Percentiles rank a stretch among this genome's conserved stretches.
Conservation (phyloP, 2,329 filamentous ascomycete species). For the Ramularia collo-cygni region DNA sequence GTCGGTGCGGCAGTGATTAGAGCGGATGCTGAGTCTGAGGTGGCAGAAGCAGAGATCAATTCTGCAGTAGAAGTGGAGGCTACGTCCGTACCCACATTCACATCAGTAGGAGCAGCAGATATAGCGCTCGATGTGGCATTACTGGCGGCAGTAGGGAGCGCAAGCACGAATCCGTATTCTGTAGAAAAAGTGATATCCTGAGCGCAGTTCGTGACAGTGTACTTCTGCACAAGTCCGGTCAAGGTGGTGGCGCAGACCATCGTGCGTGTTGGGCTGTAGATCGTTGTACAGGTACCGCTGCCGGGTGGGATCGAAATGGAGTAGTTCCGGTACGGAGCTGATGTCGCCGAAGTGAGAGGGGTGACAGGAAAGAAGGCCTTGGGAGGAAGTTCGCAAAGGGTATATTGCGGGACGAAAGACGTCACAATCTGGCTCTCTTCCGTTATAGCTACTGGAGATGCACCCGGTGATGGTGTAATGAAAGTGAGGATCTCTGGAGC, state of each 20-base stretch:
- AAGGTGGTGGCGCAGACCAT: constrained; percentile 41
- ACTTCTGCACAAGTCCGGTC: constrained; percentile 34
- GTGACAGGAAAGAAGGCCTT: constrained; percentile 29
- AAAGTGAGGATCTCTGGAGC: constrained; percentile 29
- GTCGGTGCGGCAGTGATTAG: constrained; percentile 34
- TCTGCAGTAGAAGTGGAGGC: neutral
- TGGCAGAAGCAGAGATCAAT: neutral
- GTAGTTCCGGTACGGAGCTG: constrained; percentile 33
- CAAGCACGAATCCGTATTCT: constrained; percentile 37
- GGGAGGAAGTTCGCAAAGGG: constrained; percentile 36
- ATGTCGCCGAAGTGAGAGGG: constrained; percentile 23
- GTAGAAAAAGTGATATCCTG: constrained; percentile 43
- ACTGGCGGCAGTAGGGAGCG: constrained; percentile 30
- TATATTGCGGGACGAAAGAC: constrained; percentile 37
- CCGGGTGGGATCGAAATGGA: constrained; percentile 28
- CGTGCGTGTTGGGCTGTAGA: constrained; percentile 35
- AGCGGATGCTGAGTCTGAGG: constrained; percentile 6
- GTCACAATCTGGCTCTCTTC: constrained; percentile 39
- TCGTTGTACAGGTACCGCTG: constrained; percentile 34
- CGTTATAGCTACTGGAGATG: constrained; percentile 35
- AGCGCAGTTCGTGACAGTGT: constrained; percentile 37
- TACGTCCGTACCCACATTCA: constrained; percentile 4
- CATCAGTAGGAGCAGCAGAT: constrained; percentile 2
- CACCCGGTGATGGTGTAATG: constrained; percentile 38
- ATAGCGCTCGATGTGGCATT: constrained; percentile 12